phyloP scores from a whole-genome alignment of 2,329 filamentous ascomycete genomes.

The Colletotrichum karsti region DNA sequence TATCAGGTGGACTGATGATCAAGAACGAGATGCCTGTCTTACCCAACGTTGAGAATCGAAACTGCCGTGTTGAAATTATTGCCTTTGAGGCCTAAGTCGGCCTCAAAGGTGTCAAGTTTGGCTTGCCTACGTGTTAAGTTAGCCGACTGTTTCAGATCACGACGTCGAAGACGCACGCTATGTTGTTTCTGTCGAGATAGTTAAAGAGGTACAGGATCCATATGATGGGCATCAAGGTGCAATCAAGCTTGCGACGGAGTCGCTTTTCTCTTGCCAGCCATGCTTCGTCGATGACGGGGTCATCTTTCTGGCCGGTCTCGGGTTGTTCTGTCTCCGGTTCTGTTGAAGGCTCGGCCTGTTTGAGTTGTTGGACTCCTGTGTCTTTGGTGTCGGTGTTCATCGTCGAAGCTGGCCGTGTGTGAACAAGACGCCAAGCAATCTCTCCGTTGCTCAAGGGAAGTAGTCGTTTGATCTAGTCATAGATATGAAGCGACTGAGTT shows the following conservation, averaged over 20 bases:
- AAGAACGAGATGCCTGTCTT: background rate
- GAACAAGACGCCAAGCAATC: too few species aligned
- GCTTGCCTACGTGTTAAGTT: background rate
- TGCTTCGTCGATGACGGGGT: background rate
- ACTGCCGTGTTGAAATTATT: slow-evolving; percentile 3
- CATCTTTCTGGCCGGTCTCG: background rate
- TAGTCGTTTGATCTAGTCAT: too few species aligned
- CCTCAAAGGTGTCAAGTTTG: slow-evolving; percentile 3
- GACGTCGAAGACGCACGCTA: slow-evolving; percentile 11
- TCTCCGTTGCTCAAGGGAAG: too few species aligned
- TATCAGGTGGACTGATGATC: too few species aligned
- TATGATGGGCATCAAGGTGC: slow-evolving; percentile 31
- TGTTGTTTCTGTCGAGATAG: slow-evolving; percentile 17
- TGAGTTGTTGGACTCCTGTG: background rate
- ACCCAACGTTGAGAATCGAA: slow-evolving; percentile 17
- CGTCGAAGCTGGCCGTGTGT: background rate
- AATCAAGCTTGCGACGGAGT: slow-evolving; percentile 33
- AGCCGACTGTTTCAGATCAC: background rate
- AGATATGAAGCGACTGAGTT: too few species aligned
- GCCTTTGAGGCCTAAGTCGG: background rate
- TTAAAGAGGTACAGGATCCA: slow-evolving; percentile 7
- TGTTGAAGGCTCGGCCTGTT: background rate
- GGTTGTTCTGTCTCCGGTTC: background rate
- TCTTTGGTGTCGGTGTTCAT: background rate
- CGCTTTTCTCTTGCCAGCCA: background rate